Evolutionary conservation across 2,329 filamentous ascomycete genomes (phyloP).

Genomic region (Arthrobotrys entomopaga): DNA sequence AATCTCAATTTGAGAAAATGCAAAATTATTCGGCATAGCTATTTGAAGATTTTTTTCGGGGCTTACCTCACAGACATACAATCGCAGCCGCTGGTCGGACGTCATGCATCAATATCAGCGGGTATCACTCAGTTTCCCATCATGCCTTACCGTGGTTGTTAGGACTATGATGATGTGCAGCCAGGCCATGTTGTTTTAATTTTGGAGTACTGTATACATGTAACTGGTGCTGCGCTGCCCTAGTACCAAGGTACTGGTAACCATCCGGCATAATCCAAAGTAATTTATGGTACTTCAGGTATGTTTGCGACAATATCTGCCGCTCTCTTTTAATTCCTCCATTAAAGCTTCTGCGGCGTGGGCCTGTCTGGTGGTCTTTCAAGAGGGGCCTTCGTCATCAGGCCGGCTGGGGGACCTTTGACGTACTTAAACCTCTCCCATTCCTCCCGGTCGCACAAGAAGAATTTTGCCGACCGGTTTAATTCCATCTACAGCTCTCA

Average conservation of each 20-base stretch:
- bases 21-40: conserved; percentile 1
- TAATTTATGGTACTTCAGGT: conserved; percentile 36
- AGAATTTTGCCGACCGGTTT: conserved; percentile 24
- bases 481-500: conserved; percentile 7
- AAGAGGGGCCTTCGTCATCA: no score
- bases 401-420: no score
- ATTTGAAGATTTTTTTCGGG: no score
- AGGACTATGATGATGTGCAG: background rate
- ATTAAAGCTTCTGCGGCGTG: conserved; percentile 24
- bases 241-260: no score
- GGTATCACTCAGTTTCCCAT: conserved; percentile 22
- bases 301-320: conserved; percentile 34
- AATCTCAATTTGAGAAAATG: background rate
- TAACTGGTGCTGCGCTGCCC: no score
- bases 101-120: conserved; percentile 52
- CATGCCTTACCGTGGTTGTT: conserved; percentile 20
- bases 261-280: background rate
- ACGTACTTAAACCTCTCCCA: conserved; percentile 30
- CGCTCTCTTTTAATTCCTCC: conserved; percentile 32
- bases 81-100: conserved; percentile 9
- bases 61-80: no score
- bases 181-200: background rate
- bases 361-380: no score
- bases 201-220: background rate
- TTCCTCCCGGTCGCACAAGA: conserved; percentile 16